Conservation (phyloP, 352 stramenopile species). For the Globisporangium cederbergense region DNA sequence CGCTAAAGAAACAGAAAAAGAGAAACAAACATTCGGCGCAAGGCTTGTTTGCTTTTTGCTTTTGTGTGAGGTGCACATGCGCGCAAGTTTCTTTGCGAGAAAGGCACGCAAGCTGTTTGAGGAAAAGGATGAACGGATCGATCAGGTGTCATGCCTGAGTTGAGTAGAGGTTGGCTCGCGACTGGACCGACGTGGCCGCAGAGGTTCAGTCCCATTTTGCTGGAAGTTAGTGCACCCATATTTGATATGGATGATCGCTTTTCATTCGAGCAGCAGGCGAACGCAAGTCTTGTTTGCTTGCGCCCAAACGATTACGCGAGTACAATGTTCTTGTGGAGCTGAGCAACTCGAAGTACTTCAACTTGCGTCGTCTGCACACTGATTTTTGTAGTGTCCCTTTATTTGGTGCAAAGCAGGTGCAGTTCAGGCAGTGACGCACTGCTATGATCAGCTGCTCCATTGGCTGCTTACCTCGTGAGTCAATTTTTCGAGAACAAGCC, state of each 20-base stretch:
- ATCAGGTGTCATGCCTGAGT: slow-evolving; percentile 4
- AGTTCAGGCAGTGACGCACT: neutral
- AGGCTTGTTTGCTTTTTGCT: neutral
- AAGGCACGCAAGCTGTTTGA: neutral
- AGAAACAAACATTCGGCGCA: slow-evolving; percentile 6
- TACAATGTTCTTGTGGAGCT: neutral
- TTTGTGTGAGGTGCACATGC: neutral
- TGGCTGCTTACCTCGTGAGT: neutral
- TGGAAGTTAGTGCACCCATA: neutral
- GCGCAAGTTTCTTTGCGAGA: neutral
- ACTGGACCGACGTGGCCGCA: neutral
- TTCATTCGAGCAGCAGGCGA: neutral
- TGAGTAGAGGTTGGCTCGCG: neutral
- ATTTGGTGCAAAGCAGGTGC: neutral
- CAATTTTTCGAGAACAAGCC: neutral
- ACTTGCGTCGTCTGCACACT: neutral
- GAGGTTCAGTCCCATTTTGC: neutral
- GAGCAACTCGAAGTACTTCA: neutral
- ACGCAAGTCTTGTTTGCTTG: neutral
- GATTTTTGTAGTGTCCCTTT: neutral
- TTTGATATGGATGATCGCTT: neutral
- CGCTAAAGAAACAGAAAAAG: slow-evolving; percentile 1
- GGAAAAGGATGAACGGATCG: neutral
- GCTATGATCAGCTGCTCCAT: neutral
- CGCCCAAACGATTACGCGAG: too few species aligned